A percentile compares a stretch with the other conserved stretches of the same genome.
Conservation (phyloP, 2,329 filamentous ascomycete species). For the Trichoderma polysporum region DNA sequence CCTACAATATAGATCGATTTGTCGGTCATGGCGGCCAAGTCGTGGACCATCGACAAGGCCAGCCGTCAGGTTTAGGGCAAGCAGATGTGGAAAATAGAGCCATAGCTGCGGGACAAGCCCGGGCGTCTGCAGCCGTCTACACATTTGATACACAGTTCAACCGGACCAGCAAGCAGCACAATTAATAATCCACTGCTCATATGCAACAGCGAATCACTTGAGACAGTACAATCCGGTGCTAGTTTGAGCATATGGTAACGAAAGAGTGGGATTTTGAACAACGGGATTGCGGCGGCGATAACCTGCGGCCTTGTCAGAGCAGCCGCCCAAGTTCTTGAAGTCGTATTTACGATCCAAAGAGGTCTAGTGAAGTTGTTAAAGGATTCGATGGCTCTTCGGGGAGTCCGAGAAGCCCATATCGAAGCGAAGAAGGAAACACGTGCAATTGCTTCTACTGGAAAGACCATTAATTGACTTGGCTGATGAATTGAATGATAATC, state of each 20-base stretch:
- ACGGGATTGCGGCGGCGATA: no score
- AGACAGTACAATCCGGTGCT: neutral
- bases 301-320: neutral
- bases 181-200: neutral
- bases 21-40: neutral
- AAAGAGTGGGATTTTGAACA: neutral
- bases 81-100: neutral
- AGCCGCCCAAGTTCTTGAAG: neutral
- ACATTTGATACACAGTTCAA: neutral
- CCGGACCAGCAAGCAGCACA: neutral
- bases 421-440: neutral
- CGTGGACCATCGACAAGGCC: neutral
- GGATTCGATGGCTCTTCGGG: neutral
- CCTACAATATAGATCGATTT: neutral
- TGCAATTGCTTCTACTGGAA: neutral
- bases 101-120: neutral
- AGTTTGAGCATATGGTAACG: rapidly evolving
- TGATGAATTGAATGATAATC: neutral
- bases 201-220: neutral
- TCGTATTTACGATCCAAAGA: neutral
- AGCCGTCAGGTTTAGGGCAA: neutral
- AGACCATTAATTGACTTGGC: neutral
- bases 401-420: neutral
- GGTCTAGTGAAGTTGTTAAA: neutral
- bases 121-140: neutral